Conservation (phyloP, 2,329 filamentous ascomycete species). For the Orbilia quercus region DNA sequence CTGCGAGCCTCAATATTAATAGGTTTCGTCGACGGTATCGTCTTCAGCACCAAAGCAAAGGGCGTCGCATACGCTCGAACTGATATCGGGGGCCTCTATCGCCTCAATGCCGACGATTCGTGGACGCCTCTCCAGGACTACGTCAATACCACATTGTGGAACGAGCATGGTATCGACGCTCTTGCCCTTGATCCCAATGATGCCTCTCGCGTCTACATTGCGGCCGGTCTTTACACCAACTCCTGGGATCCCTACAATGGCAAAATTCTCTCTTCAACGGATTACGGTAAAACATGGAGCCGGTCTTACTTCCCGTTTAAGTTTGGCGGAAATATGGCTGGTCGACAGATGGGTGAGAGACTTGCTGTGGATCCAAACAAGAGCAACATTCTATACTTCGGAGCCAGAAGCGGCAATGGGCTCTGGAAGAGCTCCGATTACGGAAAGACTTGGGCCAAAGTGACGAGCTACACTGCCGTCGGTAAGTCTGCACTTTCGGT, state of each 20-base stretch:
- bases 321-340: slow-evolving; percentile 73
- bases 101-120: slow-evolving; percentile 69
- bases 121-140: slow-evolving; percentile 70
- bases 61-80: slow-evolving; percentile 70
- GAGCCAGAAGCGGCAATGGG: slow-evolving; percentile 70
- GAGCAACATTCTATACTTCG: slow-evolving; percentile 70
- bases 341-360: slow-evolving; percentile 70
- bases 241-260: slow-evolving; percentile 70
- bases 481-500: slow-evolving; percentile 15
- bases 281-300: slow-evolving; percentile 69
- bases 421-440: slow-evolving; percentile 71
- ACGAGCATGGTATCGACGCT: slow-evolving; percentile 70
- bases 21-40: slow-evolving; percentile 69
- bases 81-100: slow-evolving; percentile 71
- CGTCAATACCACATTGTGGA: slow-evolving; percentile 66
- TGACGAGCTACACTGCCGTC: slow-evolving; percentile 67
- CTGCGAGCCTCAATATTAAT: neutral
- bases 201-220: slow-evolving; percentile 68
- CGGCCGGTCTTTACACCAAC: slow-evolving; percentile 71
- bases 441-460: slow-evolving; percentile 69
- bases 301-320: slow-evolving; percentile 69
- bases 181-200: slow-evolving; percentile 70
- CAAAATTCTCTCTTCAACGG: slow-evolving; percentile 68
- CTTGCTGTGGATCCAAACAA: slow-evolving; percentile 71
- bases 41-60: slow-evolving; percentile 66